phyloP scores from a whole-genome alignment of 805 yeast genomes.

The Wickerhamomyces xylosicus region DNA sequence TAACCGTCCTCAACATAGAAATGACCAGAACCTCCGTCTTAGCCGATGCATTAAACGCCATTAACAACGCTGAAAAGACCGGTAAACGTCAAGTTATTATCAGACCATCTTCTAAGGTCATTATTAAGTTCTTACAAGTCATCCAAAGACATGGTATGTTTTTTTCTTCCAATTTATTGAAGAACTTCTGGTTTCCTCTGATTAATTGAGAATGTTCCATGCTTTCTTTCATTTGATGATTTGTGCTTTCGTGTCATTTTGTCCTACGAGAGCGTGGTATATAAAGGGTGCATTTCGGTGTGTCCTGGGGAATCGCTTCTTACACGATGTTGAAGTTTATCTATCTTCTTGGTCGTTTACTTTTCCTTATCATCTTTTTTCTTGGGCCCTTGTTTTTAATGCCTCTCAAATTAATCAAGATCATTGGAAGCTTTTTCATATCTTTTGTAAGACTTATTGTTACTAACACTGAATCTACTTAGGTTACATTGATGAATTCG shows the following conservation, averaged over 20 bases:
- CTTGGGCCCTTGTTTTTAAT: neutral
- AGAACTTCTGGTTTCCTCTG: neutral
- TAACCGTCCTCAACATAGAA: constrained; percentile 17
- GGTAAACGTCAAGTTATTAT: constrained; percentile 97
- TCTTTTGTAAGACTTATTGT: neutral
- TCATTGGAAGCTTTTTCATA: no score
- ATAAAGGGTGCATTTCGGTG: constrained; percentile 21
- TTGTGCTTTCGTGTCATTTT: constrained; percentile 83
- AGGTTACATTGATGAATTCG: constrained; percentile 90
- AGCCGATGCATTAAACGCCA: constrained; percentile 96
- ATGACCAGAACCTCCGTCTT: constrained; percentile 98
- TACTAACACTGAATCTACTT: constrained; percentile 3
- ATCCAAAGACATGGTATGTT: constrained; percentile 94
- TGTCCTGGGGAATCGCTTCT: constrained; percentile 18
- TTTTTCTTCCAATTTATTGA: neutral
- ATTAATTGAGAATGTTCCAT: constrained; percentile 38
- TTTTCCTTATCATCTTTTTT: constrained; percentile 21
- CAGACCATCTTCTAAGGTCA: constrained; percentile 97
- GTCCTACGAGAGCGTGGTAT: constrained; percentile 98
- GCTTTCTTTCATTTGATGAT: constrained; percentile 95
- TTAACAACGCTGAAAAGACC: constrained; percentile 98
- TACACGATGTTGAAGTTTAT: constrained; percentile 22
- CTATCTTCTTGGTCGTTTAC: constrained; percentile 21
- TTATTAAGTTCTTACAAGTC: constrained; percentile 90
- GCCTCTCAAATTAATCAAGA: neutral